Conservation (phyloP, 768 basidiomycete genomes). For the Erythrobasidium yunnanense region DNA sequence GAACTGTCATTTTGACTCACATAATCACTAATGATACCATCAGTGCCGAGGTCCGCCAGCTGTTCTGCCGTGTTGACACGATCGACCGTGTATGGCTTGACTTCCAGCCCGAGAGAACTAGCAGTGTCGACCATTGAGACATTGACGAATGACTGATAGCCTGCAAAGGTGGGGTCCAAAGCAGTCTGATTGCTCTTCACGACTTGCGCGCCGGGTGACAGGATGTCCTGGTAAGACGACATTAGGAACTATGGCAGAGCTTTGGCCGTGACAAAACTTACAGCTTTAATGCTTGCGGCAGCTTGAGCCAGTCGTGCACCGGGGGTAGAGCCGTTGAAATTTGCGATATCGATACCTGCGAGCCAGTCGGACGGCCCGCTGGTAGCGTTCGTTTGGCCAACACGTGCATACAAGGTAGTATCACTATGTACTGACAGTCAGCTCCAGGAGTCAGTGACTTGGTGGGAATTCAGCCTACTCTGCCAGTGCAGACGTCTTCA, state of each 20-base stretch:
- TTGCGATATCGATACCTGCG: constrained; percentile 19
- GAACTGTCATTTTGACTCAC: background rate
- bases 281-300: constrained; percentile 24
- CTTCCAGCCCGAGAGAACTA: constrained; percentile 2
- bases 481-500: constrained; percentile 25
- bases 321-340: constrained; percentile 17
- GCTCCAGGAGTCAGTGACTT: background rate
- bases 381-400: constrained; percentile 5
- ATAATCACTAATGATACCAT: constrained; percentile 24
- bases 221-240: constrained; percentile 7
- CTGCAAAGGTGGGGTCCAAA: constrained; percentile 1
- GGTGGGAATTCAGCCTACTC: constrained; percentile 3
- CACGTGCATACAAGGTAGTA: constrained; percentile 12
- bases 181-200: constrained; percentile 15
- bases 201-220: constrained; percentile 17
- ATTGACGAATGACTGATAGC: constrained; percentile 23
- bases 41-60: background rate
- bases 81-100: constrained; percentile 28
- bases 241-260: background rate
- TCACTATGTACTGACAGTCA: background rate
- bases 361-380: constrained; percentile 24
- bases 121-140: constrained; percentile 20
- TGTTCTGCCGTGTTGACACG: constrained; percentile 18
- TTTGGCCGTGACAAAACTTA: background rate
- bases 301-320: constrained; percentile 14